Base-by-base conservation (phyloP, 345 rosid genomes). In the Cardamine chenopodiifolia region DNA sequence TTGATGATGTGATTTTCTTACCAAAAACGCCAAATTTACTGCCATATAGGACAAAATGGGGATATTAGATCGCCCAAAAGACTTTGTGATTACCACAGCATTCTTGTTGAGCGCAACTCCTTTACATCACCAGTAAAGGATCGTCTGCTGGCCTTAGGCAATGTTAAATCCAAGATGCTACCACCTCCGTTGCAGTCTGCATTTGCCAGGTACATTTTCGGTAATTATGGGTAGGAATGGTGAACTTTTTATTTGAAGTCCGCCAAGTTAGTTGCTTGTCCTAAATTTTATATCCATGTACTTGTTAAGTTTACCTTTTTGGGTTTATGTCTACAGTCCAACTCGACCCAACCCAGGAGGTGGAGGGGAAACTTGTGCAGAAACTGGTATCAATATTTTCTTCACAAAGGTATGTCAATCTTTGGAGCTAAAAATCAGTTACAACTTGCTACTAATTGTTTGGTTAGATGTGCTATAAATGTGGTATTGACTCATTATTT, bases 331-430 rank as follows among this genome's bases (percentile, higher is more conserved):
- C 39, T 66, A 64, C 85, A 95, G 99, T 83, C 99, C 99, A 23
- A 92, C 93, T 39, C 89, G 97, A 48, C 97, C 93, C 66, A 86
- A 79, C 79, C 99, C 97, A 5, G 96, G 97, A 75, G 91, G 99
- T 31, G 96, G 96, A 70, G 99, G 99, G 66, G 99, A 92, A 88
- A 95, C 99, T 60, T 95, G 96, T 73, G 99, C 97, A 20, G 99
- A 95, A 85, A 92, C 97, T 39, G 97, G 90, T 55, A 89, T 92
- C 75, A 88, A 75, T 80, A 84, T 95, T 63, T 92, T 92, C 83
- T 92, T 92, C 78, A 71, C 88, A 74, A 95, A 92, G 96, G 99
- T 92, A 75, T 42, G 62, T 61, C 72, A 4, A 62, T 61, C 45
- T 42, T 53, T 50, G 45, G 54, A 44, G 45, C 18, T 22, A n/a